Evolutionary conservation across 495 filamentous ascomycete genomes (phyloP).

Genomic region (Xylaria scruposa): DNA sequence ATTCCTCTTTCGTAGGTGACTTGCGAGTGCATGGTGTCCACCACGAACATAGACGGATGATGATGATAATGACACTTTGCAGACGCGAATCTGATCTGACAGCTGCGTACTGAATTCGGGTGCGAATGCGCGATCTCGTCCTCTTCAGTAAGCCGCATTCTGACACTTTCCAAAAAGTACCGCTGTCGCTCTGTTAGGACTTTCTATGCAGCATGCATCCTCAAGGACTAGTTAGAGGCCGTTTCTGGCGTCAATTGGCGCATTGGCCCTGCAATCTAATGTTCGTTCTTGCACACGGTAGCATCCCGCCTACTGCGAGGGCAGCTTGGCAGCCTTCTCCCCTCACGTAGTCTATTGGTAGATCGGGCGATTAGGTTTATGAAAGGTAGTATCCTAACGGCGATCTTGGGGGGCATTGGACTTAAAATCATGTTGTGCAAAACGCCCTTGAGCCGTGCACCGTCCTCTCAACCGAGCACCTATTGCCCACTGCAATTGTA

Average conservation of each 20-base stretch:
- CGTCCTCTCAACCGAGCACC: background rate
- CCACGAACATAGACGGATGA: background rate
- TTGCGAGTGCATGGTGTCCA: background rate
- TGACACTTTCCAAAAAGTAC: background rate
- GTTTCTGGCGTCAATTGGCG: conserved; percentile 7
- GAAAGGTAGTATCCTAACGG: background rate
- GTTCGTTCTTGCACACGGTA: conserved; percentile 4
- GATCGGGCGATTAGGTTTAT: conserved; percentile 12
- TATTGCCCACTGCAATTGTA: background rate
- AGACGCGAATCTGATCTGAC: background rate
- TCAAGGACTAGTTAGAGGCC: background rate
- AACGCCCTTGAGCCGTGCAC: background rate
- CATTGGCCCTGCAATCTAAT: conserved; percentile 21
- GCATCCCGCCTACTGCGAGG: conserved; percentile 1
- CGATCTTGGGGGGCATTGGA: background rate
- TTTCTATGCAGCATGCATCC: background rate
- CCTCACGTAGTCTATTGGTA: background rate
- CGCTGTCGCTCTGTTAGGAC: conserved; percentile 5
- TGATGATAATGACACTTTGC: background rate
- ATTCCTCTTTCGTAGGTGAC: background rate
- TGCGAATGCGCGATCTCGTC: background rate
- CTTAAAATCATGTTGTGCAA: background rate
- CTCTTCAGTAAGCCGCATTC: conserved; percentile 12
- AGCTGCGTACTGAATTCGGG: background rate
- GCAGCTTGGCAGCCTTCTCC: conserved; percentile 10